Percentiles rank a stretch among this genome's conserved stretches.
These are phyloP conservation scores for Auriscalpium orientale DNA, from an alignment of 768 basidiomycete species.

Conservation along the genomic window DNA sequence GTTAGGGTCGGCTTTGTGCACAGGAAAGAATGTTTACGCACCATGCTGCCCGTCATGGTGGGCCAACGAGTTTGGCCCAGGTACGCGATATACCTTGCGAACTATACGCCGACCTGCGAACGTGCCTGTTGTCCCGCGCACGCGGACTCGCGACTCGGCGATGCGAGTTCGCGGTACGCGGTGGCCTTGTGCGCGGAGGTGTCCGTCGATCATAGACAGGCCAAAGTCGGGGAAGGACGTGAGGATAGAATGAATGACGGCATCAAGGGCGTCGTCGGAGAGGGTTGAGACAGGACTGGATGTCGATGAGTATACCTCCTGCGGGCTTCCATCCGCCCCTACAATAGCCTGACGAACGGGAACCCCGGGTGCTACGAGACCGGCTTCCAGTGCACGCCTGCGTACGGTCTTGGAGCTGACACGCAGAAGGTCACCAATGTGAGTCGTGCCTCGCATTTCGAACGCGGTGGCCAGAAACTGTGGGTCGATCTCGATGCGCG, in stretches of 20 bases:
- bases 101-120: constrained; percentile 15
- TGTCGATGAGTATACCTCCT: neutral
- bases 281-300: constrained; percentile 1
- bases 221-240: constrained; percentile 15
- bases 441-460: constrained; percentile 16
- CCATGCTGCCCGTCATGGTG: constrained; percentile 26
- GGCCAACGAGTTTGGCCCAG: constrained; percentile 18
- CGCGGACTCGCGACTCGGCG: constrained; percentile 8
- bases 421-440: constrained; percentile 1
- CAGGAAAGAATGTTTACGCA: neutral
- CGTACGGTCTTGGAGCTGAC: constrained; percentile 13
- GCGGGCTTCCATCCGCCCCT: neutral
- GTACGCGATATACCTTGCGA: constrained; percentile 13
- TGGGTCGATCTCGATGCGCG: constrained; percentile 22
- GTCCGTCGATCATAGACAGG: constrained; percentile 13
- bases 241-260: constrained; percentile 5
- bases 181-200: constrained; percentile 9
- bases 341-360: constrained; percentile 8
- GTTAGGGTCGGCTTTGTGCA: neutral
- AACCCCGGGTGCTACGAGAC: constrained; percentile 11
- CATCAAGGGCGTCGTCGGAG: constrained; percentile 8
- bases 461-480: constrained; percentile 18
- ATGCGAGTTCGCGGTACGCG: constrained; percentile 12
- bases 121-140: constrained; percentile 12
- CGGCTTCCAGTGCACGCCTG: constrained; percentile 12